A percentile compares a stretch with the other conserved stretches of the same genome.
phyloP scores from a whole-genome alignment of 768 basidiomycete species.

The Rhodosporidiobolus odoratus region DNA sequence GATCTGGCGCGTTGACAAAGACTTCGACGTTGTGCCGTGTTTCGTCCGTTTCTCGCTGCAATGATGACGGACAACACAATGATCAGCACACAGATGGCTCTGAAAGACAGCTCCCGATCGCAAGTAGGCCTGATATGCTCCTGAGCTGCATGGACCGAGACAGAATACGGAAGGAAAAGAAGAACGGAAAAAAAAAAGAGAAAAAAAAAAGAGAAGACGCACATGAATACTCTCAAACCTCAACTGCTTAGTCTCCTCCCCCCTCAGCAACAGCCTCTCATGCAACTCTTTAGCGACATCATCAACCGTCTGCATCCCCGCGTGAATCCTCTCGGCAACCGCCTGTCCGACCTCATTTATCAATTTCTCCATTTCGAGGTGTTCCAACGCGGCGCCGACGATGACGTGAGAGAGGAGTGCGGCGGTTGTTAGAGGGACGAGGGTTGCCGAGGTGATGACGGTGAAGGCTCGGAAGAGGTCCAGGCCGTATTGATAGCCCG shows the following conservation, averaged over 20 bases:
- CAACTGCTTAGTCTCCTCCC: constrained; percentile 95
- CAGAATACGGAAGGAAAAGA: no score
- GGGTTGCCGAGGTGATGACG: constrained; percentile 79
- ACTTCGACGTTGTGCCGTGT: constrained; percentile 82
- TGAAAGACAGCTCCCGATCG: no score
- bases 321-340: constrained; percentile 83
- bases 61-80: no score
- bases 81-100: no score
- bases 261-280: constrained; percentile 78
- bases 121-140: no score
- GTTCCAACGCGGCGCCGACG: constrained; percentile 91
- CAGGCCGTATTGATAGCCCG: constrained; percentile 64
- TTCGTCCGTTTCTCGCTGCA: constrained; percentile 69
- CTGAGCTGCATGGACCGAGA: no score
- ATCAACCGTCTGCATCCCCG: constrained; percentile 91
- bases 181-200: no score
- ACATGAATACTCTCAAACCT: constrained; percentile 89
- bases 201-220: not conserved
- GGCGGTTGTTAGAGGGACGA: constrained; percentile 93
- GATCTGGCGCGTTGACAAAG: constrained; percentile 61
- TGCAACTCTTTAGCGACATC: constrained; percentile 92
- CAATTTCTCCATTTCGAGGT: constrained; percentile 94
- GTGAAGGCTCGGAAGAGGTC: constrained; percentile 94
- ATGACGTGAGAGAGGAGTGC: constrained; percentile 92
- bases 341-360: constrained; percentile 91